Percentiles rank a stretch among this genome's conserved stretches.
These are phyloP conservation scores for Globisporangium sylvaticum DNA, from an alignment of 352 stramenopile species.

Conservation along the genomic window DNA sequence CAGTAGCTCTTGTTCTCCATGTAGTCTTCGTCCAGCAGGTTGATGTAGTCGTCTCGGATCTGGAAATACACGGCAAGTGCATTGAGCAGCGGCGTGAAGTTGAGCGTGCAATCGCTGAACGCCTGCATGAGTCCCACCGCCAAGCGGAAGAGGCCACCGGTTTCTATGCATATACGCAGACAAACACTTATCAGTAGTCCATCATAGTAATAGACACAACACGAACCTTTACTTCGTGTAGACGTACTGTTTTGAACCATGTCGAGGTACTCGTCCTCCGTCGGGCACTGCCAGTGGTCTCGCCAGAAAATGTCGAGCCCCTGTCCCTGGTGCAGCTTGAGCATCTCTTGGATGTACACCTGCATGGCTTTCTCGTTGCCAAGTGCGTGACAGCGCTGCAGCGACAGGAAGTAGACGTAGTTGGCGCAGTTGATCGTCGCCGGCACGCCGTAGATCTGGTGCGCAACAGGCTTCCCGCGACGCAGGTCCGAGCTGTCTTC, in stretches of 20 bases:
- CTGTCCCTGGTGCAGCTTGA: slow-evolving; percentile 94
- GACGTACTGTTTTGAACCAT: slow-evolving; percentile 94
- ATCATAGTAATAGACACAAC: neutral
- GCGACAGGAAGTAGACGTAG: slow-evolving; percentile 97
- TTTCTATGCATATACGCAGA: slow-evolving; percentile 55
- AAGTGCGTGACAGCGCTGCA: slow-evolving; percentile 90
- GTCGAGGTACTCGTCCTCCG: slow-evolving; percentile 89
- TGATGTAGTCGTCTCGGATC: slow-evolving; percentile 97
- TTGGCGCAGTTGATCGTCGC: slow-evolving; percentile 98
- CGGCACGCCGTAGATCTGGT: slow-evolving; percentile 95
- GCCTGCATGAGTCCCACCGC: slow-evolving; percentile 94
- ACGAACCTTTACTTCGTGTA: neutral
- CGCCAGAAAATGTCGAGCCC: slow-evolving; percentile 95
- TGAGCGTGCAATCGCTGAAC: slow-evolving; percentile 61
- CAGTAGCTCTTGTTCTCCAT: slow-evolving; percentile 98
- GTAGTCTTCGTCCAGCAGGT: slow-evolving; percentile 94
- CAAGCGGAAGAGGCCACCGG: slow-evolving; percentile 95
- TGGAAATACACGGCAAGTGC: slow-evolving; percentile 96
- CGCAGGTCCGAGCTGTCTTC: slow-evolving; percentile 97
- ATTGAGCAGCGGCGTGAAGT: slow-evolving; percentile 91
- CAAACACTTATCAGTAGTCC: neutral
- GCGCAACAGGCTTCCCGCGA: slow-evolving; percentile 91
- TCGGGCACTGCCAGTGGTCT: slow-evolving; percentile 88
- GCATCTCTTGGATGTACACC: slow-evolving; percentile 94
- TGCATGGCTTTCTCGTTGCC: slow-evolving; percentile 79